Evolutionary conservation across 805 yeast genomes (phyloP).

Genomic region (Candida taoyuanica): DNA sequence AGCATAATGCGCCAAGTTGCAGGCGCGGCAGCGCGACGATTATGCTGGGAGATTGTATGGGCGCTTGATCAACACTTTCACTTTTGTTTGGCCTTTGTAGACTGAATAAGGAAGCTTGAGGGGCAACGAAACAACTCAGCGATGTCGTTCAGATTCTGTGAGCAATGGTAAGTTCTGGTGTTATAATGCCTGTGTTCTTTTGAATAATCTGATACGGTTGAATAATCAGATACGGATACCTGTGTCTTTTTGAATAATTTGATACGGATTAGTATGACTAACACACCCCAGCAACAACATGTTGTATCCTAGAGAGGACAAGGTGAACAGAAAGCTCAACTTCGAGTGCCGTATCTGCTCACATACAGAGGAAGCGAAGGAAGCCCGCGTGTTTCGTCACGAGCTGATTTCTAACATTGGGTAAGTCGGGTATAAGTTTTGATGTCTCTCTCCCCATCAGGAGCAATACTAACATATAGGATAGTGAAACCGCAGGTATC

Average conservation of each 20-base stretch:
- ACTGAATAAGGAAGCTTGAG: too few species aligned
- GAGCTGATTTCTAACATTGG: constrained; percentile 89
- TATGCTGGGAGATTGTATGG: constrained; percentile 6
- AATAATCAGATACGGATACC: too few species aligned
- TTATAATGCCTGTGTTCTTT: too few species aligned
- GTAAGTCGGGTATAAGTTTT: constrained; percentile 14
- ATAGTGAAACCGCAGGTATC: constrained; percentile 85
- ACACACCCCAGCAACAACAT: constrained; percentile 69
- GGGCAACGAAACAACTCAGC: background rate
- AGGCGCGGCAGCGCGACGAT: constrained; percentile 7
- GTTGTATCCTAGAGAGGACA: constrained; percentile 96
- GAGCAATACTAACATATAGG: constrained; percentile 1
- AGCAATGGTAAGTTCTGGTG: constrained; percentile 54
- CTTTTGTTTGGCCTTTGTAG: background rate
- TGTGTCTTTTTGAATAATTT: too few species aligned
- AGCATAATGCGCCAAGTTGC: constrained; percentile 8
- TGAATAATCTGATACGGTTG: too few species aligned
- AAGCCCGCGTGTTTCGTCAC: constrained; percentile 85
- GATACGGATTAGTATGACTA: too few species aligned
- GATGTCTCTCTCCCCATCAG: too few species aligned
- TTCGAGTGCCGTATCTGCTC: constrained; percentile 94
- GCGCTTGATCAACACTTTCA: background rate
- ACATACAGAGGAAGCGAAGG: constrained; percentile 86
- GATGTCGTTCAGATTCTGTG: constrained; percentile 95
- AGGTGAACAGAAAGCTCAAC: constrained; percentile 59